phyloP scores from a whole-genome alignment of 768 basidiomycete genomes.

The Suillus fuscotomentosus region DNA sequence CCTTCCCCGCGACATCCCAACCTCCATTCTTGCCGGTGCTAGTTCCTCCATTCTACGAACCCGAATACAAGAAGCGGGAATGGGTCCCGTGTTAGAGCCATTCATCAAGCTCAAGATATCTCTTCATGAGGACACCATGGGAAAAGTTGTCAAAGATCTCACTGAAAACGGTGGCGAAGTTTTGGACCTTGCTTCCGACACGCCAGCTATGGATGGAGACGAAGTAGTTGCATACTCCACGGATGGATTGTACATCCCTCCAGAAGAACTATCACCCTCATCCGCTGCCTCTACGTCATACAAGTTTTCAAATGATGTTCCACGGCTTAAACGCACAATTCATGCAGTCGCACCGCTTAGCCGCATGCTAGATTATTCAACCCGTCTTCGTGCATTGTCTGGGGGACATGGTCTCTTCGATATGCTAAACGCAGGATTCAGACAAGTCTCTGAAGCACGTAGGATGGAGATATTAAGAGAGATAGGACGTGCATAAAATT shows the following conservation, averaged over 20 bases:
- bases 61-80: slow-evolving; percentile 57
- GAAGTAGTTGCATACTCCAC: slow-evolving; percentile 44
- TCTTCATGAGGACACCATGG: slow-evolving; percentile 64
- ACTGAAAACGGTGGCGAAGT: slow-evolving; percentile 83
- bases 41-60: slow-evolving; percentile 63
- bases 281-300: slow-evolving; percentile 32
- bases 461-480: slow-evolving; percentile 74
- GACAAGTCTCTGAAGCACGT: slow-evolving; percentile 57
- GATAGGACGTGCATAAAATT: slow-evolving; percentile 63
- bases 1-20: slow-evolving; percentile 39
- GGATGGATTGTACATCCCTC: slow-evolving; percentile 76
- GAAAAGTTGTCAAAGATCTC: slow-evolving; percentile 81
- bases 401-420: slow-evolving; percentile 84
- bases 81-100: slow-evolving; percentile 79
- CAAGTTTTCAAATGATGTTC: slow-evolving; percentile 28
- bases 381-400: slow-evolving; percentile 72
- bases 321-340: slow-evolving; percentile 60
- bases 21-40: slow-evolving; percentile 64
- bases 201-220: slow-evolving; percentile 32
- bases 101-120: slow-evolving; percentile 69
- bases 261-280: slow-evolving; percentile 74
- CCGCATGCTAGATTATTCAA: slow-evolving; percentile 79
- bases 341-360: slow-evolving; percentile 76
- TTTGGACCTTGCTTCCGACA: slow-evolving; percentile 58
- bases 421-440: slow-evolving; percentile 77